These are phyloP conservation scores for Fusarium sarcochroum DNA, from an alignment of 2,329 filamentous ascomycete genomes.

Conservation along the genomic window DNA sequence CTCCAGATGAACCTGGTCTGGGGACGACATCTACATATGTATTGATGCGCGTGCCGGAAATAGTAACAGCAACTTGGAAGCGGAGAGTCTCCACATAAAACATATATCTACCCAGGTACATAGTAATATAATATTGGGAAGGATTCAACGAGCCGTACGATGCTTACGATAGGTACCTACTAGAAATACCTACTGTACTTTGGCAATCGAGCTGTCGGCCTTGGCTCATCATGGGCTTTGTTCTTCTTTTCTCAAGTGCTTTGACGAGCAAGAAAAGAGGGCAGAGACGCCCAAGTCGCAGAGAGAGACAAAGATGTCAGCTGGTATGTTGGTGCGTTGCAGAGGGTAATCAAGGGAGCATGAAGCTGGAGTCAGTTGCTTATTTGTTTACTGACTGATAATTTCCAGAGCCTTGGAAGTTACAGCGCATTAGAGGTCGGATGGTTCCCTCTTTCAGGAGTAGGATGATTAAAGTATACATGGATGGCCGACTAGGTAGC, in stretches of 20 bases:
- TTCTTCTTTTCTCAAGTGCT: conserved; percentile 11
- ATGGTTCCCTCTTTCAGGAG: conserved; percentile 10
- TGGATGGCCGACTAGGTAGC: conserved; percentile 14
- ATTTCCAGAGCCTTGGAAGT: background rate
- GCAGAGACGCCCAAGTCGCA: conserved; percentile 5
- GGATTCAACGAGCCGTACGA: conserved; percentile 7
- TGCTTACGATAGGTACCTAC: background rate
- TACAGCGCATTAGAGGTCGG: too few relatives aligned
- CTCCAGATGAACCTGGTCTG: conserved; percentile 8
- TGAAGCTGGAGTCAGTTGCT: background rate
- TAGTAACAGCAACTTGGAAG: conserved; percentile 33
- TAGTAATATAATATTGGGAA: conserved; percentile 9
- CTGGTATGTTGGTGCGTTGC: conserved; percentile 10
- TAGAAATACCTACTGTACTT: too few relatives aligned
- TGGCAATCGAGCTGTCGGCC: conserved; percentile 4
- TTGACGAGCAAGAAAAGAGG: conserved; percentile 6
- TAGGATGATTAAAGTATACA: conserved; percentile 27
- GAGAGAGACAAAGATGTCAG: background rate
- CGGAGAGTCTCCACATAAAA: conserved; percentile 23
- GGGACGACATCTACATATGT: too few relatives aligned
- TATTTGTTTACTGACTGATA: background rate
- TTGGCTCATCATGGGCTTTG: background rate
- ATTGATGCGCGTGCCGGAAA: conserved; percentile 16
- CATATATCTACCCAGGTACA: background rate
- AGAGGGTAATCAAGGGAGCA: background rate